phyloP scores from a whole-genome alignment of 2,329 filamentous ascomycete species.

The Pseudogymnoascus sp. region DNA sequence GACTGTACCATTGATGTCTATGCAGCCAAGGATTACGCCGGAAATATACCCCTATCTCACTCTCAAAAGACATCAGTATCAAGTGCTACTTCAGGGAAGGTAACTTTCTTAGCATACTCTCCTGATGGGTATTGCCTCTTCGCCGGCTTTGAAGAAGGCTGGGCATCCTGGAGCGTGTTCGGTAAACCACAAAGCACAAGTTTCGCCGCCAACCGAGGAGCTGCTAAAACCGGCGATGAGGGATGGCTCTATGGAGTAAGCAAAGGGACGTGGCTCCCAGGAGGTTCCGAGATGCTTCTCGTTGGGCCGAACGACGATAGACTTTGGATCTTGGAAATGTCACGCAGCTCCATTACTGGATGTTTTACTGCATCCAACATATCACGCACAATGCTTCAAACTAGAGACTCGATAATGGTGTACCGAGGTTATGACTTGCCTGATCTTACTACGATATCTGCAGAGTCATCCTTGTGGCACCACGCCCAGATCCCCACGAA shows the following conservation, averaged over 20 bases:
- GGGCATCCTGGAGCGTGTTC: slow-evolving; percentile 96
- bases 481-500: slow-evolving; percentile 74
- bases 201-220: slow-evolving; percentile 59
- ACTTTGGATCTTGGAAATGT: slow-evolving; percentile 84
- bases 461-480: slow-evolving; percentile 92
- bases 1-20: slow-evolving; percentile 83
- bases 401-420: slow-evolving; percentile 78
- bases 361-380: slow-evolving; percentile 90
- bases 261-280: slow-evolving; percentile 77
- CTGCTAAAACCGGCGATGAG: slow-evolving; percentile 63
- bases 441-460: slow-evolving; percentile 83
- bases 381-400: slow-evolving; percentile 80
- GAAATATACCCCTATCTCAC: slow-evolving; percentile 85
- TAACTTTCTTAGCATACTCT: slow-evolving; percentile 76
- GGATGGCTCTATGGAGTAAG: slow-evolving; percentile 74
- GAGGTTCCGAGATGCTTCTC: slow-evolving; percentile 77
- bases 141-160: slow-evolving; percentile 83
- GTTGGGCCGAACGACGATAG: slow-evolving; percentile 63
- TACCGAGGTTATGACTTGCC: slow-evolving; percentile 90
- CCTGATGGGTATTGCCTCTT: slow-evolving; percentile 96
- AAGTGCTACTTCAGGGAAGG: slow-evolving; percentile 53
- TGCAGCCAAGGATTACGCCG: slow-evolving; percentile 82
- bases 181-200: slow-evolving; percentile 82
- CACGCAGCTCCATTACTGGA: slow-evolving; percentile 82
- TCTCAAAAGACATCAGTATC: slow-evolving; percentile 64